Evolutionary conservation across 176 grass and related monocot genomes (phyloP), one percentile per base, ranked within the genome.

Genomic region (Zea luxurians): DNA sequence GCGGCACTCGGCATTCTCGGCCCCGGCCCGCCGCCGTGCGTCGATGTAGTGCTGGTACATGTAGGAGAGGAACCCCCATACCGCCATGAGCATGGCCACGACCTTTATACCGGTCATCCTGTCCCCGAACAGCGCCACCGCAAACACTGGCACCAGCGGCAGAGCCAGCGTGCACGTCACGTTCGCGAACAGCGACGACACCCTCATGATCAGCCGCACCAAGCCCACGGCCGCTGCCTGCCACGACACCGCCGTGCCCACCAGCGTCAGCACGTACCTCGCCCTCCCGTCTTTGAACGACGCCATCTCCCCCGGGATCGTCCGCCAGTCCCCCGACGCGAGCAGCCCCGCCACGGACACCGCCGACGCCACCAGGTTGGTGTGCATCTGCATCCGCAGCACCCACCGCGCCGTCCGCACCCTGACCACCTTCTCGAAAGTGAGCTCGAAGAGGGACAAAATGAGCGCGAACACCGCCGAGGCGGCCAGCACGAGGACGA

Each of bases 11-110:
- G 16, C 16, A 5, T 55, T 86, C 6, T 66, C 64, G 16, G 52
- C 71, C 6, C 70, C 64, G 16, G 52, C 71, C 3, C 66, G 46
- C 27, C 27, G 27, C 69, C 75, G 52, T 75, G 27, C 82, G 69
- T 95, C 89, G 36, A 95, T 21, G 89, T 92, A 90, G 46, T 90
- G 85, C 67, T 99, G 96, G 71, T 99, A 95, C 2, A 94, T 58
- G 84, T 95, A 95, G 8, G 96, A 92, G 34, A 86, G 61, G 58
- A 99, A 99, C 0, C 96, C 96, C 96, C 96, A 99, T 0, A 99
- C 1, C 1, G 92, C 96, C 65, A 99, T 91, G 77, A 98, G 76
- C 80, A 98, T 80, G 9, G 96, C 64, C 1, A 98, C 66, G 10
- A 73, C 64, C 85, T 92, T 98, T 50, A 95, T 65, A 0, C 89